A percentile compares a stretch with the other conserved stretches of the same genome.
phyloP scores from a whole-genome alignment of 1,284 basidiomycete species.

The Exobasidium cylindrosporum region DNA sequence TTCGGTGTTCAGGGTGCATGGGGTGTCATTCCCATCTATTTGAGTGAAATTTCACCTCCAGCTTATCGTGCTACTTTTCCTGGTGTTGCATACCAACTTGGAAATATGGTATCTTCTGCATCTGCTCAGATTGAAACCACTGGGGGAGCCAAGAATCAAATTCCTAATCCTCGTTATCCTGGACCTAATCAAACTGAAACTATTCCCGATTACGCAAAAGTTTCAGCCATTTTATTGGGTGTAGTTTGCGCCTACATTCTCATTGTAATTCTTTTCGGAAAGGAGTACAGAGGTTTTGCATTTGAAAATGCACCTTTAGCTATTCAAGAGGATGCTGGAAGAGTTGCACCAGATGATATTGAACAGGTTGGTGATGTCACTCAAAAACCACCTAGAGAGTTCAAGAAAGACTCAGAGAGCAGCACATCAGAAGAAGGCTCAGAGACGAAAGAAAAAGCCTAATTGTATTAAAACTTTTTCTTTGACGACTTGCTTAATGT shows the following conservation, averaged over 20 bases:
- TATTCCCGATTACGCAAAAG: slow-evolving; percentile 65
- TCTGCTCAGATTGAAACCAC: slow-evolving; percentile 87
- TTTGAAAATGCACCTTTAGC: slow-evolving; percentile 19
- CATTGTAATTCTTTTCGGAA: slow-evolving; percentile 20
- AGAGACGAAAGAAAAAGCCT: not conserved
- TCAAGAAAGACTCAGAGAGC: not conserved
- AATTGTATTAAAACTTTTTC: too few species aligned
- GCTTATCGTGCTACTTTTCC: slow-evolving; percentile 91
- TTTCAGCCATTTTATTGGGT: slow-evolving; percentile 82
- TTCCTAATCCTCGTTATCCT: slow-evolving; percentile 34
- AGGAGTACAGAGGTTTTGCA: slow-evolving; percentile 13
- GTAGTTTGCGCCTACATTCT: slow-evolving; percentile 57
- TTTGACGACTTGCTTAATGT: too few species aligned
- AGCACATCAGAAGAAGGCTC: not conserved
- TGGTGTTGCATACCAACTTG: slow-evolving; percentile 78
- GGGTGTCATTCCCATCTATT: slow-evolving; percentile 72
- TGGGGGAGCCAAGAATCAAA: slow-evolving; percentile 57
- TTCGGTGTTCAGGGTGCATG: slow-evolving; percentile 58
- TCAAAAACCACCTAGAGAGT: not conserved
- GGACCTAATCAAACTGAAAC: slow-evolving; percentile 12
- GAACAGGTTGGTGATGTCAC: not conserved
- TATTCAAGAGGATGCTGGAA: slow-evolving; percentile 10
- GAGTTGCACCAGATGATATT: slow-evolving; percentile 14
- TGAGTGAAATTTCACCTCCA: slow-evolving; percentile 85
- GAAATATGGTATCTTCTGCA: slow-evolving; percentile 76